phyloP scores from a whole-genome alignment of 352 stramenopile species.

The Pythium pyrilobum region DNA sequence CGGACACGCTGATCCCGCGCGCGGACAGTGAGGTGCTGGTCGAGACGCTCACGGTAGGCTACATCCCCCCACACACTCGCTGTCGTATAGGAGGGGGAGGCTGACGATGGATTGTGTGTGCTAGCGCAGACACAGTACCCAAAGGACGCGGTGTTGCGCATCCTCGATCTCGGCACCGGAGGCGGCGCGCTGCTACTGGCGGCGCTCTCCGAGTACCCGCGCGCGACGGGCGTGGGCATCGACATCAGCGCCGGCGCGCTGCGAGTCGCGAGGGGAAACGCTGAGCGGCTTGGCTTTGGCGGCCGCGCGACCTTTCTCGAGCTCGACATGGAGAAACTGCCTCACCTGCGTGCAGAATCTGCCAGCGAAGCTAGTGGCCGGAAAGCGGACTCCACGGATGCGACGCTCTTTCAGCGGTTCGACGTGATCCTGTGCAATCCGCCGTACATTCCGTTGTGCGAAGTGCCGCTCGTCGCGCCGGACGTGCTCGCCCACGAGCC shows the following conservation, averaged over 20 bases:
- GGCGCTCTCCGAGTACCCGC: constrained; percentile 52
- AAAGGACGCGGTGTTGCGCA: constrained; percentile 25
- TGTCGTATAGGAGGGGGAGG: not conserved
- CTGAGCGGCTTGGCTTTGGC: constrained; percentile 13
- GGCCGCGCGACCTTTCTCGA: constrained; percentile 24
- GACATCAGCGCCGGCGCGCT: constrained; percentile 59
- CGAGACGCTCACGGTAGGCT: constrained; percentile 52
- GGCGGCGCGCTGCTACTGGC: constrained; percentile 62
- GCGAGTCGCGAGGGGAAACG: constrained; percentile 45
- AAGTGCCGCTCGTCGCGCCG: constrained; percentile 45
- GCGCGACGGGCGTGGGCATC: constrained; percentile 45
- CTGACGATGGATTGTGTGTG: not conserved
- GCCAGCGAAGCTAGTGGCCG: not conserved
- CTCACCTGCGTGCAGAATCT: too few relatives aligned
- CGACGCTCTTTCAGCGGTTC: constrained; percentile 31
- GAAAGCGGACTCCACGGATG: too few relatives aligned
- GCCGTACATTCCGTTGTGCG: constrained; percentile 57
- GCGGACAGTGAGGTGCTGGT: constrained; percentile 79
- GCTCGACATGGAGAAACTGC: constrained; percentile 28
- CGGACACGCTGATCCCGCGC: constrained; percentile 71
- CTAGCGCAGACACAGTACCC: constrained; percentile 33
- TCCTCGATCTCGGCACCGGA: constrained; percentile 72
- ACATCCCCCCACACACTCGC: not conserved
- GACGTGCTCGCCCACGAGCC: constrained; percentile 67
- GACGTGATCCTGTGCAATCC: constrained; percentile 74